Conservation (phyloP, 139 green algal genomes). For the Chlorella sorokiniana region DNA sequence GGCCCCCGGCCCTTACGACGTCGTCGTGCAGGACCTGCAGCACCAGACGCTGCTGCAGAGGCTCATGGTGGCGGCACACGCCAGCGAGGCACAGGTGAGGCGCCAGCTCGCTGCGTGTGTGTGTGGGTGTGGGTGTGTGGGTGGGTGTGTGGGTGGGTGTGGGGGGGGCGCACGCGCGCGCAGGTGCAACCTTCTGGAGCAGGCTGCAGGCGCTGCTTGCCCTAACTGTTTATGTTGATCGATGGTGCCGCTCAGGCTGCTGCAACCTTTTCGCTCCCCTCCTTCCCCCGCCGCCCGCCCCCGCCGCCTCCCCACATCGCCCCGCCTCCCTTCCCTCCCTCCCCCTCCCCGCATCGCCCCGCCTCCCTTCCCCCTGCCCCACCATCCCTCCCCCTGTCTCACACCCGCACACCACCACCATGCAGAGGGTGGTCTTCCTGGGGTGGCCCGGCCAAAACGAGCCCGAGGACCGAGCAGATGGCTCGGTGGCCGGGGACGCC, state of each 20-base stretch:
- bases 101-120: neutral
- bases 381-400: neutral
- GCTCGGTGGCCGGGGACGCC: neutral
- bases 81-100: slow-evolving; percentile 24
- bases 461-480: neutral
- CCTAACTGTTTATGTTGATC: no score
- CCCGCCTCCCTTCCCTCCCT: no score
- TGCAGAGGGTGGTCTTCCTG: slow-evolving; percentile 20
- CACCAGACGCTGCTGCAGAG: slow-evolving; percentile 53
- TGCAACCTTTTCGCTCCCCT: neutral
- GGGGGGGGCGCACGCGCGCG: neutral
- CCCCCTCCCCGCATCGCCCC: no score
- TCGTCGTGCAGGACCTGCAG: slow-evolving; percentile 67
- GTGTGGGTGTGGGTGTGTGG: neutral
- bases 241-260: no score
- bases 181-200: no score
- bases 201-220: no score
- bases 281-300: neutral
- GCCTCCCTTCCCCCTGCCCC: neutral
- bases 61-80: slow-evolving; percentile 39
- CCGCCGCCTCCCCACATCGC: no score
- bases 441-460: slow-evolving; percentile 20
- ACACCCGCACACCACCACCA: neutral
- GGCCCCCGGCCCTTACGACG: slow-evolving; percentile 54
- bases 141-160: neutral